Percentiles rank a stretch among this genome's conserved stretches.
These are phyloP conservation scores for Spergularia azorica DNA, from an alignment of 179 eudicot species.

Conservation along the genomic window DNA sequence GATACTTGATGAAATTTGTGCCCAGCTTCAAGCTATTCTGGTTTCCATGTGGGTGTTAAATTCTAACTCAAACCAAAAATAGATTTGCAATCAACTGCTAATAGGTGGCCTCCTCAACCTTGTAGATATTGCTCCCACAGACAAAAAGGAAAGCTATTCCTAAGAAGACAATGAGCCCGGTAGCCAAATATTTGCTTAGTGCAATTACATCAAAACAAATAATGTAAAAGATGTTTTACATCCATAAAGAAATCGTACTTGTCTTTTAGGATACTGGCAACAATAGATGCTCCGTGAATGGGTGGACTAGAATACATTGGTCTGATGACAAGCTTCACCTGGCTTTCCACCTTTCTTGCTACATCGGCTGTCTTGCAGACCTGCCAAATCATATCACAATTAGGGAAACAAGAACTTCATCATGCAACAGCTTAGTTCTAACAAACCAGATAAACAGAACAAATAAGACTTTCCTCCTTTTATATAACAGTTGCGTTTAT, in stretches of 20 bases:
- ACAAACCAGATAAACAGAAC: not conserved
- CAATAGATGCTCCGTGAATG: slow-evolving; percentile 53
- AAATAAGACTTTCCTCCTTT: not conserved
- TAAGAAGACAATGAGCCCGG: no score
- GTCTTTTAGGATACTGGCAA: slow-evolving; percentile 47
- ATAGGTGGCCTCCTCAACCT: not conserved
- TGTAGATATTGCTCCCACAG: not conserved
- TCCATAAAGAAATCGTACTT: slow-evolving; percentile 24
- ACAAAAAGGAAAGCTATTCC: not conserved
- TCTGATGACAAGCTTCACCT: slow-evolving; percentile 50
- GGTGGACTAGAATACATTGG: slow-evolving; percentile 55
- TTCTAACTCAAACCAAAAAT: not conserved
- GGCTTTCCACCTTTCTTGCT: slow-evolving; percentile 53
- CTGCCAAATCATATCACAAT: slow-evolving; percentile 26
- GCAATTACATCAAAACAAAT: not conserved
- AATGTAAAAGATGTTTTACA: not conserved
- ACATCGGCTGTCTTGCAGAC: slow-evolving; percentile 50
- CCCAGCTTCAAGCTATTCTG: not conserved
- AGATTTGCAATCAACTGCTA: not conserved
- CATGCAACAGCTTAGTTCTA: not conserved
- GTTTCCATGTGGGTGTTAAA: not conserved
- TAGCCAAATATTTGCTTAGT: no score
- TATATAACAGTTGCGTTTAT: no score
- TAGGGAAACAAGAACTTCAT: not conserved
- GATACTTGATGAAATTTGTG: not conserved